Percentiles rank a stretch among this genome's conserved stretches.
Evolutionary conservation across 768 basidiomycete genomes (phyloP).

Genomic region (Tricholoma matsutake): DNA sequence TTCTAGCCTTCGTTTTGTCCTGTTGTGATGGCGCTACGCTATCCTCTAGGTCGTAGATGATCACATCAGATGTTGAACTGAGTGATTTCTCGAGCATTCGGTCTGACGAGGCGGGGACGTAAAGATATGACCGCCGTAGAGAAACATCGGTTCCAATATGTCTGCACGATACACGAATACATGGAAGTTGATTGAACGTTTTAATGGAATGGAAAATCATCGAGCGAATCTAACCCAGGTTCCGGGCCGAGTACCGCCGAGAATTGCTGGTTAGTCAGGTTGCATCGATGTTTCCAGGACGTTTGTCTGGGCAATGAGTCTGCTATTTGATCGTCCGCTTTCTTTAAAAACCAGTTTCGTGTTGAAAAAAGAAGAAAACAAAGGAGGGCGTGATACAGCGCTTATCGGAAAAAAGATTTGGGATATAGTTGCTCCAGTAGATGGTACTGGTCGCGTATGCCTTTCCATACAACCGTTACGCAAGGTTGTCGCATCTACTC

Average conservation of each 20-base stretch:
- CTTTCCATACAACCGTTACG: conserved; percentile 15
- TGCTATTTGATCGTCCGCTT: conserved; percentile 24
- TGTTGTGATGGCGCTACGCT: conserved; percentile 66
- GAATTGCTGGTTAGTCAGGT: too few species aligned
- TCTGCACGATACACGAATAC: not conserved
- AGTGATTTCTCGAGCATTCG: conserved; percentile 82
- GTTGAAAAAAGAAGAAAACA: conserved; percentile 14
- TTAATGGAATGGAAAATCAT: not conserved
- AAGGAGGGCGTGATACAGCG: conserved; percentile 18
- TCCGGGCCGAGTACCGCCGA: not conserved
- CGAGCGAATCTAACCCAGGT: too few species aligned
- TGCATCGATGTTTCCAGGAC: too few species aligned
- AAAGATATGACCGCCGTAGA: conserved; percentile 60
- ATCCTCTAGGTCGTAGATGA: conserved; percentile 90
- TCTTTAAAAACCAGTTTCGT: conserved; percentile 26
- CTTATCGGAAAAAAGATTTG: conserved; percentile 32
- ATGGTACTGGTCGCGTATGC: conserved; percentile 11
- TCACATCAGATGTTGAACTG: conserved; percentile 57
- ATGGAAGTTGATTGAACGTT: not conserved
- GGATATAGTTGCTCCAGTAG: conserved; percentile 19
- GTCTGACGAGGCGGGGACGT: conserved; percentile 79
- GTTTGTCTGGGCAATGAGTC: conserved; percentile 18
- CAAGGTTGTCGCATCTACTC: not conserved
- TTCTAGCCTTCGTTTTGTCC: conserved; percentile 60
- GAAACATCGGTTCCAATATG: not conserved